Percentiles rank a stretch among this genome's conserved stretches.
phyloP scores from a whole-genome alignment of 1,284 basidiomycete genomes.

The Cryptococcus depauperatus region DNA sequence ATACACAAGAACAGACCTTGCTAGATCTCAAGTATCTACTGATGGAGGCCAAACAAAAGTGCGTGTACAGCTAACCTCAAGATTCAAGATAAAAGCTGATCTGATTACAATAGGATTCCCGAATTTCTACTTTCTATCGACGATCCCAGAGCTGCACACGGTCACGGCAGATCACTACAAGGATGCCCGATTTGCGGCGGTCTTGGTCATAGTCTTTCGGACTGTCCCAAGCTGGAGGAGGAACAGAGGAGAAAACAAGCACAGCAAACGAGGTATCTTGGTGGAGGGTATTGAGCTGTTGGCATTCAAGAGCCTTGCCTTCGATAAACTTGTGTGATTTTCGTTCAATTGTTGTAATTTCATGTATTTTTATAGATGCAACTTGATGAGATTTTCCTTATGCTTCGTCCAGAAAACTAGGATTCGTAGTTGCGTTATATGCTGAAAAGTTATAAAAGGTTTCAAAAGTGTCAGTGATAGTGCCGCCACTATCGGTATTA shows the following conservation, averaged over 20 bases:
- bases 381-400: no score
- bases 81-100: neutral
- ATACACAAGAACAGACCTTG: conserved; percentile 88
- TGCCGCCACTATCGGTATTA: no score
- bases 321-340: no score
- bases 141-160: conserved; percentile 65
- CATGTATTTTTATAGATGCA: neutral
- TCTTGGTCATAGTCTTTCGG: conserved; percentile 83
- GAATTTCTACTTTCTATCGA: conserved; percentile 89
- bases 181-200: conserved; percentile 97
- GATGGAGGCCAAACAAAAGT: conserved; percentile 97
- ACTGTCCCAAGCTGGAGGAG: conserved; percentile 96
- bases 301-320: no score
- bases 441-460: no score
- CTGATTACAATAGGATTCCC: conserved; percentile 65
- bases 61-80: conserved; percentile 27
- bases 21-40: conserved; percentile 94
- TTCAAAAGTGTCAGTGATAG: no score
- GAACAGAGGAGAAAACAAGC: conserved; percentile 61
- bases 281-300: conserved; percentile 53
- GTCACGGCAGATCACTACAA: conserved; percentile 62
- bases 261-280: conserved; percentile 48
- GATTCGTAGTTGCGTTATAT: no score
- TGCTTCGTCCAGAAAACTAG: no score
- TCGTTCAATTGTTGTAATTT: neutral